These are phyloP conservation scores for Aspergillus carbonarius DNA, from an alignment of 2,329 filamentous ascomycete species.

Conservation along the genomic window DNA sequence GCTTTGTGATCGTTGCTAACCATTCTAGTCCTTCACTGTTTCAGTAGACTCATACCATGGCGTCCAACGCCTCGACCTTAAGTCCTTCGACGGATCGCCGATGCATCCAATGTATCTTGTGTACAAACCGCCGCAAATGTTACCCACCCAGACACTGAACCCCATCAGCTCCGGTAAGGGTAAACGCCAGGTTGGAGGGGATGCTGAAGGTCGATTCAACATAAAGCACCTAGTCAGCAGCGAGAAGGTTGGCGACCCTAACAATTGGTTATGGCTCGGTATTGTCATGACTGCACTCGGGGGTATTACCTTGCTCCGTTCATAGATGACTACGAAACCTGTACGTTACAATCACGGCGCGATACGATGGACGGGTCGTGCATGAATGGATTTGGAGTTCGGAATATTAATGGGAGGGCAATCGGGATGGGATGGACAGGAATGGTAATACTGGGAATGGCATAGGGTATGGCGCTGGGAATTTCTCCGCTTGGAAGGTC, in stretches of 20 bases:
- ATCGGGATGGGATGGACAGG: background rate
- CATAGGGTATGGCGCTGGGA: constrained; percentile 3
- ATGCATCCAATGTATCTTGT: constrained; percentile 68
- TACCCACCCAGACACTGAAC: constrained; percentile 66
- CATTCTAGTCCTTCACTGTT: constrained; percentile 40
- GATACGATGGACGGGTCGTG: background rate
- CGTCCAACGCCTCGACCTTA: constrained; percentile 63
- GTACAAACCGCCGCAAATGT: constrained; percentile 64
- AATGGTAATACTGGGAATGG: background rate
- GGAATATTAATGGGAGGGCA: background rate
- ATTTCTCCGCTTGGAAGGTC: background rate
- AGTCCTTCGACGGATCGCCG: constrained; percentile 62
- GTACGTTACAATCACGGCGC: background rate
- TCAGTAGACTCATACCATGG: constrained; percentile 61
- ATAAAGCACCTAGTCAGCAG: constrained; percentile 29
- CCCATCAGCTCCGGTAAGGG: constrained; percentile 45
- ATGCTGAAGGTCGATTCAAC: constrained; percentile 22
- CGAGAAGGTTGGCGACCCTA: constrained; percentile 38
- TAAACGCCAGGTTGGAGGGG: constrained; percentile 31
- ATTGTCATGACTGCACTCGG: constrained; percentile 48
- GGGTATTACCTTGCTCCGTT: constrained; percentile 38
- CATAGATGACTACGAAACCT: constrained; percentile 15
- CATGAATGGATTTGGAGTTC: constrained; percentile 6
- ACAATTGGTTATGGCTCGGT: constrained; percentile 51
- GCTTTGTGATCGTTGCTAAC: constrained; percentile 8